Evolutionary conservation across 495 filamentous ascomycete genomes (phyloP).

Genomic region (Penicillium bialowiezense): DNA sequence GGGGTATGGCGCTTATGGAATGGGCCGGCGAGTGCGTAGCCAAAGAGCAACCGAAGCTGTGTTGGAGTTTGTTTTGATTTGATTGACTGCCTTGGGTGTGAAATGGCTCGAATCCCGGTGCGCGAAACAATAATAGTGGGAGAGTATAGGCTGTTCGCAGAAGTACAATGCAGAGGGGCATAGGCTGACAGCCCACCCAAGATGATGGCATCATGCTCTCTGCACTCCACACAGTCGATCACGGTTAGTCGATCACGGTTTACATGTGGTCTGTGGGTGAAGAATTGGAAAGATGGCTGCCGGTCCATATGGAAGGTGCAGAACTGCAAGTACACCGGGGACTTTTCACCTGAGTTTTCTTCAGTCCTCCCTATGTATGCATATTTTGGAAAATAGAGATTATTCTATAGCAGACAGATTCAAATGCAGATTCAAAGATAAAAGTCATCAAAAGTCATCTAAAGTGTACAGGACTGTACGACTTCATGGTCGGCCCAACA

Average conservation of each 20-base stretch:
- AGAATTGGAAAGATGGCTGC: conserved; percentile 15
- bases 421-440: no score
- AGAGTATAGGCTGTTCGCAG: neutral
- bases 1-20: neutral
- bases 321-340: conserved; percentile 4
- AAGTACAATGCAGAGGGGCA: neutral
- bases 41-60: conserved; percentile 1
- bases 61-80: neutral
- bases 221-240: conserved; percentile 5
- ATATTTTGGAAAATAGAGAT: no score
- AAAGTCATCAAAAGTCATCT: no score
- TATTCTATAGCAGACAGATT: no score
- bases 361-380: no score
- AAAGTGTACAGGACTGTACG: no score
- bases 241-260: neutral
- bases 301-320: conserved; percentile 12
- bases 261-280: conserved; percentile 11
- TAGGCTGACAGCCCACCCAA: neutral
- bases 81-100: neutral
- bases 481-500: conserved; percentile 13
- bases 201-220: conserved; percentile 3
- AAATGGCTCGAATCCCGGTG: neutral
- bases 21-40: neutral
- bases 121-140: neutral
- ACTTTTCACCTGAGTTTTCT: conserved; percentile 1